phyloP scores from a whole-genome alignment of 257 asterid genomes.

The Lycium barbarum region DNA sequence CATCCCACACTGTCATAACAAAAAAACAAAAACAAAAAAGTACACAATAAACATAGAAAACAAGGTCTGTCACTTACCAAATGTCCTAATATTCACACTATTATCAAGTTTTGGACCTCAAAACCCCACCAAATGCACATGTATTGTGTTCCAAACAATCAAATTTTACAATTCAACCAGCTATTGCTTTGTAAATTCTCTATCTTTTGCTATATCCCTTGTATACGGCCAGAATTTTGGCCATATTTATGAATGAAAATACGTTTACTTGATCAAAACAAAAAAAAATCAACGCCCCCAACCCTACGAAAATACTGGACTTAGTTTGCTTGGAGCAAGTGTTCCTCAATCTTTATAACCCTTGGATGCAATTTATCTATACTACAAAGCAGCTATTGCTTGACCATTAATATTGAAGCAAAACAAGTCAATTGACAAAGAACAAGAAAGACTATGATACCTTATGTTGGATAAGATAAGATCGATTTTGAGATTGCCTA shows the following conservation, averaged over 20 bases:
- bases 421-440: background rate
- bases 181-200: background rate
- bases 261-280: no score
- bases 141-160: background rate
- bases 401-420: background rate
- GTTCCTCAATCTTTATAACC: no score
- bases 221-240: no score
- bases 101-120: background rate
- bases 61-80: background rate
- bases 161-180: background rate
- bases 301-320: background rate
- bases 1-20: background rate
- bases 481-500: conserved; percentile 47
- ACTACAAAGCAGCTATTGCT: background rate
- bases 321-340: background rate
- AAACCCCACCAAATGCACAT: background rate
- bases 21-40: background rate
- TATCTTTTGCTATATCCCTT: no score
- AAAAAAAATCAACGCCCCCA: no score
- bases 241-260: no score
- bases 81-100: background rate
- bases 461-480: conserved; percentile 52
- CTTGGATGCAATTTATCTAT: background rate
- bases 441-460: conserved; percentile 38
- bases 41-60: background rate